Base-by-base conservation (phyloP, 257 asterid genomes). In the Ligustrum vulgare region DNA sequence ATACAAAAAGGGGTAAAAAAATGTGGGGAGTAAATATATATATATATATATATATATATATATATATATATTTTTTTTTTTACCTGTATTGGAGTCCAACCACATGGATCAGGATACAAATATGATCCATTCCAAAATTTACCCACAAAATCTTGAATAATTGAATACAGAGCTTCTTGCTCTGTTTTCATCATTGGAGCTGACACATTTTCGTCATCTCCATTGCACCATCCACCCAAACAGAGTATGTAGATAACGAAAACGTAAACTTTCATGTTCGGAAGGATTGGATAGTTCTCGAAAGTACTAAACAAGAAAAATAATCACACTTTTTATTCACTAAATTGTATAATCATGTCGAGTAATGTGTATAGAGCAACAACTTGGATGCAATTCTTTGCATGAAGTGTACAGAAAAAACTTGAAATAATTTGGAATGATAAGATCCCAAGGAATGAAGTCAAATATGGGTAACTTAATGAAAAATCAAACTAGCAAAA, bases 81-180 rank as follows among this genome's bases (percentile, higher is more conserved):
- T 31, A 89, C 99, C 96, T 88, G 98, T 9, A 94, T 91, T 3
- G 99, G 99, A 49, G 98, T 94, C 98, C 99, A 94, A 47, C 99
- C 99, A 83, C 99, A 92, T 25, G 99, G 99, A 87, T 92, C 98
- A 33, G 99, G 98, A 85, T 87, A 94, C 70, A 94, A 97, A 89
- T 94, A 97, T 47, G 98, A 94, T 16, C 99, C 99, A 80, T 94
- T 94, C 99, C 99, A 94, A 96, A 94, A 89, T 71, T 83, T 85
- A 10, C 97, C 96, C 16, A 89, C 98, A 86, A 94, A 92, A 12
- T 89, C 95, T 79, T 94, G 99, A 86, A 94, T 89, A 15, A 96
- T 80, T 45, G 90, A 87, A 76, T 86, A 92, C 87, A 94, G 65
- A 69, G 98, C 90, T 0, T 80, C 84, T 80, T 86, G 90, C 69